phyloP scores from a whole-genome alignment of 306 rosid genomes.

The Prunus campanulata region DNA sequence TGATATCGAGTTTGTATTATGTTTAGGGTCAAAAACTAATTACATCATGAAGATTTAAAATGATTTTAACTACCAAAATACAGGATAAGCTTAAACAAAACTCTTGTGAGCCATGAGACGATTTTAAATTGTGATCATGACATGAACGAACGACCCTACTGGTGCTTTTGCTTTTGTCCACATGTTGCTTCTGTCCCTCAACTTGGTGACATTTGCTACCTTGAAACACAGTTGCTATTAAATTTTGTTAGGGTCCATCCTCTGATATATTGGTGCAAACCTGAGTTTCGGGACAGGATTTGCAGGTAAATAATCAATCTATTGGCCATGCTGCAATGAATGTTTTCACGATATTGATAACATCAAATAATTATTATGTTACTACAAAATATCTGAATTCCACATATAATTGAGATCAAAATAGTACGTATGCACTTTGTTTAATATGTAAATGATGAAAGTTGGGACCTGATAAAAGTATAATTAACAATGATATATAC shows the following conservation, averaged over 20 bases:
- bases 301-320: not conserved
- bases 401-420: too few species aligned
- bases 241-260: conserved; percentile 3
- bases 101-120: not conserved
- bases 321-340: not conserved
- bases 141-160: not conserved
- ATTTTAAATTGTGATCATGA: not conserved
- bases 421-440: not conserved
- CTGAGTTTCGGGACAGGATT: not conserved
- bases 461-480: not conserved
- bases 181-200: not conserved
- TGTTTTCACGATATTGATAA: not conserved
- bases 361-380: not conserved
- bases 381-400: not conserved
- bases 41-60: not conserved
- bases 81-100: not conserved
- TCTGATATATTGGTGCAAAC: not conserved
- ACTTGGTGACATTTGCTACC: not conserved
- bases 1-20: too few species aligned
- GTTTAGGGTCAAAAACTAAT: not conserved
- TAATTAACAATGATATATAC: too few species aligned
- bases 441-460: too few species aligned
- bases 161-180: not conserved
- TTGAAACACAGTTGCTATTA: conserved; percentile 1
- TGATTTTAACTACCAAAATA: too few species aligned